These are phyloP conservation scores for Whalleya microplaca DNA, from an alignment of 2,329 filamentous ascomycete species.

Conservation along the genomic window DNA sequence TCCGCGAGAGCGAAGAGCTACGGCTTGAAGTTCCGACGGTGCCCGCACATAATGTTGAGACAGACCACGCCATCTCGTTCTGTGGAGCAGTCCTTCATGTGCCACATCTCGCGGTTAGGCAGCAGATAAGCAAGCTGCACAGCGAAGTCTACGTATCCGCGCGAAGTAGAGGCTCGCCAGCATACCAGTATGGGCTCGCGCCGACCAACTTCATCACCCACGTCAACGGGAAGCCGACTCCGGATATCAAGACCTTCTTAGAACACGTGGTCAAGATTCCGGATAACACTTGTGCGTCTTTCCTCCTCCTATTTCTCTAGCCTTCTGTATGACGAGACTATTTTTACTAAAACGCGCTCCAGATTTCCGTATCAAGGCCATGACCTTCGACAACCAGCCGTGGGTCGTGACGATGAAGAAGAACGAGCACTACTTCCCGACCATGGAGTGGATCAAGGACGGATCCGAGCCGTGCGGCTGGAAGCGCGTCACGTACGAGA, in stretches of 20 bases:
- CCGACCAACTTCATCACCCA: conserved; percentile 98
- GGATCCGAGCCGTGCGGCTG: conserved; percentile 61
- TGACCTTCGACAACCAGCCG: conserved; percentile 97
- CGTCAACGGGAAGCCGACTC: conserved; percentile 86
- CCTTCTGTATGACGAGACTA: too few relatives aligned
- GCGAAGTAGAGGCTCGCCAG: conserved; percentile 78
- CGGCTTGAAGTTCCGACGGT: conserved; percentile 80
- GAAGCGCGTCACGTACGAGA: conserved; percentile 66
- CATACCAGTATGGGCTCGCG: conserved; percentile 88
- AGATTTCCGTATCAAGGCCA: conserved; percentile 95
- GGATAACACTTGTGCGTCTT: conserved; percentile 82
- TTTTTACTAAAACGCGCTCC: conserved; percentile 16
- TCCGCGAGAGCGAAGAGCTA: conserved; percentile 83
- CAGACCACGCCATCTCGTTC: conserved; percentile 88
- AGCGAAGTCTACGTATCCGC: conserved; percentile 96
- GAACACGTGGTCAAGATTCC: conserved; percentile 82
- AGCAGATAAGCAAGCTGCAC: conserved; percentile 96
- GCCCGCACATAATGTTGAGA: conserved; percentile 87
- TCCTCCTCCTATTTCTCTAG: not conserved
- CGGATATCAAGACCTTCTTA: conserved; percentile 80
- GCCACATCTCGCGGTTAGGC: conserved; percentile 92
- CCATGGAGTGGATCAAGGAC: conserved; percentile 72
- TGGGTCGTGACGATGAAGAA: conserved; percentile 99
- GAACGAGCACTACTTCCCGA: conserved; percentile 93
- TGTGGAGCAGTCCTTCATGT: conserved; percentile 92